These are phyloP conservation scores for Eucalyptus dawsonii DNA, from an alignment of 345 rosid species.

Conservation along the genomic window DNA sequence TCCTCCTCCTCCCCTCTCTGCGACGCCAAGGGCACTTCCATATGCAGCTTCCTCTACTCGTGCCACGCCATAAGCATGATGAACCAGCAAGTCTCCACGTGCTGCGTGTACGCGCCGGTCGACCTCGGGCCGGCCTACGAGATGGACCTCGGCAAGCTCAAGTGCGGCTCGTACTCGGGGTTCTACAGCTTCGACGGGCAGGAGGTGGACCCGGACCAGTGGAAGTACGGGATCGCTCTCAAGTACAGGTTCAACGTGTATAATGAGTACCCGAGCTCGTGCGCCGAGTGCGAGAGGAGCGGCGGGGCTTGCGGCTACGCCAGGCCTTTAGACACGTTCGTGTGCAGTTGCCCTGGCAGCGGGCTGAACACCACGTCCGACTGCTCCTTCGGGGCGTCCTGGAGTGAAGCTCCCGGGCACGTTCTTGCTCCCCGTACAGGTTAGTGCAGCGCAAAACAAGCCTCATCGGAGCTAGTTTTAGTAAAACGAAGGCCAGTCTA, in stretches of 20 bases:
- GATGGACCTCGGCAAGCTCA: slow-evolving; percentile 56
- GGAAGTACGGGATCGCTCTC: slow-evolving; percentile 82
- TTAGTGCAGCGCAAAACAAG: not conserved
- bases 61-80: slow-evolving; percentile 59
- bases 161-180: slow-evolving; percentile 63
- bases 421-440: not conserved
- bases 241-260: slow-evolving; percentile 75
- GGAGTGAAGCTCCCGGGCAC: slow-evolving; percentile 6
- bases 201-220: slow-evolving; percentile 62
- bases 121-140: slow-evolving; percentile 86
- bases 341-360: slow-evolving; percentile 51
- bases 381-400: slow-evolving; percentile 43
- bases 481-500: not conserved
- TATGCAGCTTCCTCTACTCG: slow-evolving; percentile 76
- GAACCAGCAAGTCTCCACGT: slow-evolving; percentile 64
- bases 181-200: slow-evolving; percentile 74
- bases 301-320: slow-evolving; percentile 69
- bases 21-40: slow-evolving; percentile 61
- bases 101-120: slow-evolving; percentile 83
- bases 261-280: slow-evolving; percentile 53
- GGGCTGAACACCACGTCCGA: slow-evolving; percentile 60
- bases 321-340: slow-evolving; percentile 35
- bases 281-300: slow-evolving; percentile 64
- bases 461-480: not conserved
- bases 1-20: slow-evolving; percentile 36